phyloP scores from a whole-genome alignment of 257 asterid species.

The Cruciata laevipes region DNA sequence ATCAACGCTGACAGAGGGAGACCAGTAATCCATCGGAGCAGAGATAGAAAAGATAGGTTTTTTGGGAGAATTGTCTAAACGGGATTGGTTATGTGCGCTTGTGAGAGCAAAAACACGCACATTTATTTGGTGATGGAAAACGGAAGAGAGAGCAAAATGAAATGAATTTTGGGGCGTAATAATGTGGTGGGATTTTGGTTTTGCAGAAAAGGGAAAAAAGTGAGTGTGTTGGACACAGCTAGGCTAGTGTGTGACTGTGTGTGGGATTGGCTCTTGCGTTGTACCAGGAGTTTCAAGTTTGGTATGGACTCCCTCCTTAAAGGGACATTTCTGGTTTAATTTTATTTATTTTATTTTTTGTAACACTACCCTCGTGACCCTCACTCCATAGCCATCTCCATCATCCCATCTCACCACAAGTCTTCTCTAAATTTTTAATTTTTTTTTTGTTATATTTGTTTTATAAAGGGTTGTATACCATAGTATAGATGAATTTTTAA shows the following conservation, averaged over 20 bases:
- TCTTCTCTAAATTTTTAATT: not conserved
- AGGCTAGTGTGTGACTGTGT: constrained; percentile 21
- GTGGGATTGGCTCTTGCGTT: constrained; percentile 35
- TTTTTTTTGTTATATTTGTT: no score
- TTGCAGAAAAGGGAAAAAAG: not conserved
- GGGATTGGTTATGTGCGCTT: not conserved
- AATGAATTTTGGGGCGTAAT: not conserved
- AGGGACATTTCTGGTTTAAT: not conserved
- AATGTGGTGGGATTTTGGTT: constrained; percentile 7
- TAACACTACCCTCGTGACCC: not conserved
- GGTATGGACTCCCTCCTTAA: constrained; percentile 1
- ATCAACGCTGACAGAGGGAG: constrained; percentile 48
- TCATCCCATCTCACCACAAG: not conserved
- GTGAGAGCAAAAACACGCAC: not conserved
- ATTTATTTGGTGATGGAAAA: not conserved
- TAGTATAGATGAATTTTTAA: no score
- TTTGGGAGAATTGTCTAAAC: not conserved
- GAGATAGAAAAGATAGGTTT: not conserved
- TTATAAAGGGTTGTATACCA: no score
- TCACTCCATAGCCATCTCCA: not conserved
- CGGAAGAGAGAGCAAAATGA: not conserved
- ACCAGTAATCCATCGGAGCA: constrained; percentile 45
- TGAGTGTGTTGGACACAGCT: constrained; percentile 15
- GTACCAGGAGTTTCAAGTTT: constrained; percentile 27
- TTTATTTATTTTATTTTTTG: no score